phyloP scores from a whole-genome alignment of 2,329 filamentous ascomycete genomes.

The Lasiodiplodia theobromae region DNA sequence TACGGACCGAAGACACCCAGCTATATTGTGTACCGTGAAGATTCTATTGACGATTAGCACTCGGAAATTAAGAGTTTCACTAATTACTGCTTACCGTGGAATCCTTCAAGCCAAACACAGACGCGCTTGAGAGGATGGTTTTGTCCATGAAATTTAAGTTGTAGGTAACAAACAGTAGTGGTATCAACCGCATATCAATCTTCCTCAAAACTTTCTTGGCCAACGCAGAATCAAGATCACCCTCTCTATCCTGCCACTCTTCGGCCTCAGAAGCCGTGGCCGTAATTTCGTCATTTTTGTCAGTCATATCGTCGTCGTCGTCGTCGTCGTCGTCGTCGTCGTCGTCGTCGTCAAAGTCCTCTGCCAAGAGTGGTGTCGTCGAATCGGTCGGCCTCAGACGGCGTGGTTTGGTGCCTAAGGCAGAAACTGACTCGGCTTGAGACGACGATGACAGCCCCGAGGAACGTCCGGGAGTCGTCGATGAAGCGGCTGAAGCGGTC shows the following conservation, averaged over 20 bases:
- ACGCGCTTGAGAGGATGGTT: constrained; percentile 55
- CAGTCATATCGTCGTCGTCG: constrained; percentile 4
- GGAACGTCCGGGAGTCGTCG: background rate
- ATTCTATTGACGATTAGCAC: constrained; percentile 46
- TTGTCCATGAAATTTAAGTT: constrained; percentile 70
- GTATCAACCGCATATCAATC: constrained; percentile 64
- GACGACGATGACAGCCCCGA: background rate
- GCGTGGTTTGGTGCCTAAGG: background rate
- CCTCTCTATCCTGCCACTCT: background rate
- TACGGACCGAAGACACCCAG: constrained; percentile 57
- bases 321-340: background rate
- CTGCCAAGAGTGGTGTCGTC: constrained; percentile 9
- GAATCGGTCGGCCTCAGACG: background rate
- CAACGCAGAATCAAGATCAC: constrained; percentile 36
- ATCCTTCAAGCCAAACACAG: constrained; percentile 64
- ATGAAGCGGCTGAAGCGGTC: background rate
- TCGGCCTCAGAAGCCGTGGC: constrained; percentile 6
- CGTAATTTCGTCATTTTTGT: background rate
- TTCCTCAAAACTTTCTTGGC: constrained; percentile 56
- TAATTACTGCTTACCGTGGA: constrained; percentile 32
- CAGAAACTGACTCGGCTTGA: background rate
- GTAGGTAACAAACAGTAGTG: constrained; percentile 65
- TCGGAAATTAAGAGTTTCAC: too few relatives aligned
- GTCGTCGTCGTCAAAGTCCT: background rate
- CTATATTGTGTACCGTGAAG: constrained; percentile 23